Base-by-base conservation (phyloP, 768 basidiomycete genomes). In the Lactarius akahatsu region DNA sequence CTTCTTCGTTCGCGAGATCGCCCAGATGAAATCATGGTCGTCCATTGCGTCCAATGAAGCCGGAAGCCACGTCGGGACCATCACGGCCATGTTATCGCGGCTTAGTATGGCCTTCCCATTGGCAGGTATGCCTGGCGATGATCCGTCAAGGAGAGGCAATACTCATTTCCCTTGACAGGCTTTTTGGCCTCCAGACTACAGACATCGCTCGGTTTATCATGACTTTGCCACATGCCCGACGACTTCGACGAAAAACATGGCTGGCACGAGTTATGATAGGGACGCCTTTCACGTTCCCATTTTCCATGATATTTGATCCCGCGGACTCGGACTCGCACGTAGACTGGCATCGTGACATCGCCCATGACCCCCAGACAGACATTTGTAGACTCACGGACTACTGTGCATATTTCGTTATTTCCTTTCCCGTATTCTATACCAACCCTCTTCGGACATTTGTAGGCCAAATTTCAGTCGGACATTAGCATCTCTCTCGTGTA, bases 1-100 rank as follows among this genome's bases (percentile, higher is more conserved):
- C 73, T 83, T 85, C 20, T 77, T 91, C 65, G 81, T 89, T 61
- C 81, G 83, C 52, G 88, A 91, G 73, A 80, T 90, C n/a, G 81
- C 86, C 62, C 75, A 83, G 64, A 77, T 88, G 60, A 86, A 88
- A 73, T 74, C 82, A 16, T 80, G 88, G 47, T 91, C 89, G 87
- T 82, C 87, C 11, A 77, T 83, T 43, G 70, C 71, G 38, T 77
- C 79, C 63, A 76, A 81, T 62, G 88, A 90, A 66, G 76, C 87
- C 61, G 85, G 86, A 67, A 83, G 78, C 71, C 88, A 90, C 66
- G 82, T 90, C 50, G 80, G 79, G 40, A 79, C 83, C 20, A 74
- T 91, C 59, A 77, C 88, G 34, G 87, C 83, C 70, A 87, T 86
- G 67, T 84, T 91, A 83, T 86, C 79, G 65, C 83, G 78, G 64